Evolutionary conservation across 495 filamentous ascomycete species (phyloP).

Genomic region (Hypomontagnella submonticulosa): DNA sequence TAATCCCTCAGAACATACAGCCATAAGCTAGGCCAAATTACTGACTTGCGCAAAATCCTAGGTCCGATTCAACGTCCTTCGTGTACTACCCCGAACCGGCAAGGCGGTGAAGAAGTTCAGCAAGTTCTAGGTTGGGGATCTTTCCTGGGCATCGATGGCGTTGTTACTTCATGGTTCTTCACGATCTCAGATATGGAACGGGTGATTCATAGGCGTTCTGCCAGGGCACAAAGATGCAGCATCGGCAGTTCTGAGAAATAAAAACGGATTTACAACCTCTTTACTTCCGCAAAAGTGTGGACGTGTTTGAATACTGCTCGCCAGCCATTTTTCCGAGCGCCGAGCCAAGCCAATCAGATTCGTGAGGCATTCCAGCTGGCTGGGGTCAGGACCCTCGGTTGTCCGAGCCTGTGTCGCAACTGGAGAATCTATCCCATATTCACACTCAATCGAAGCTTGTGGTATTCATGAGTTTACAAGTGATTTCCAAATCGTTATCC

Average conservation of each 20-base stretch:
- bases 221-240: constrained; percentile 56
- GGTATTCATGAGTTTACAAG: too few species aligned
- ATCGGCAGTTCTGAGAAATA: constrained; percentile 60
- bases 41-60: constrained; percentile 52
- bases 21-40: constrained; percentile 20
- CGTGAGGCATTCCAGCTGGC: background rate
- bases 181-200: constrained; percentile 61
- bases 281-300: background rate
- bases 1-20: background rate
- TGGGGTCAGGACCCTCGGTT: too few species aligned
- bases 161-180: constrained; percentile 63
- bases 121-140: constrained; percentile 84
- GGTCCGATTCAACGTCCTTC: constrained; percentile 99
- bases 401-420: too few species aligned
- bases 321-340: background rate
- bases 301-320: background rate
- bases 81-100: constrained; percentile 94
- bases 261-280: constrained; percentile 46
- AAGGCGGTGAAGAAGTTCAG: constrained; percentile 96
- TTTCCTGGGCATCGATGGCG: constrained; percentile 64
- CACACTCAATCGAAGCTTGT: too few species aligned
- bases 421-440: too few species aligned
- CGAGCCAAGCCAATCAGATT: background rate
- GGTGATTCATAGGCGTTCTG: constrained; percentile 59
- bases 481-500: too few species aligned